Evolutionary conservation across 2,329 filamentous ascomycete species (phyloP), one percentile per base, ranked within the genome.

Genomic region (Fusarium caatingaense): DNA sequence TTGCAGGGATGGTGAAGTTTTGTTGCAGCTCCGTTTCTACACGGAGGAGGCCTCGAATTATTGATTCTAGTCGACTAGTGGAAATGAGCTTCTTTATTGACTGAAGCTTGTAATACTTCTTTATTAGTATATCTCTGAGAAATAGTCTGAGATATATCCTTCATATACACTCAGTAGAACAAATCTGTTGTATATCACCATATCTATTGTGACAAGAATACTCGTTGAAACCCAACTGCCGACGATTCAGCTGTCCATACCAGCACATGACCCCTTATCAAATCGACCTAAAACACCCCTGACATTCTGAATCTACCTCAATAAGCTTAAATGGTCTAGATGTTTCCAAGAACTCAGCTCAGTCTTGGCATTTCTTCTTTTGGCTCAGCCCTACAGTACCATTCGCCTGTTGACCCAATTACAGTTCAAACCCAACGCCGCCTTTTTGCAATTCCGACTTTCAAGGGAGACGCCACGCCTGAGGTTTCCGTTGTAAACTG

Each of bases 281-380:
- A 45, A 45, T 37, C n/a, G 18, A 28, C 18, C 23, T 32, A 18
- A 27, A 47, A 18, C 11, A 63, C 21, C 51, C 60, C 56, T 54
- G 18, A 28, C 21, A 28, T 28, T 28, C 28, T 13, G 11, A 25
- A 8, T 20, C 40, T 23, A 25, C 18, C 47, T 51, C 27, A 30
- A 41, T 56, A 64, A 68, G 65, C 65, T 68, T 68, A 68, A 68
- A 64, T 55, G 56, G 66, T 56, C 48, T 59, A 63, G 63, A 54
- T 40, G 50, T 28, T 62, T 62, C 61, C 18, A 56, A 50, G 47
- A 23, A 10, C 18, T 62, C 65, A 68, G 65, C 59, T 68, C 47
- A 28, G 32, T 41, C 60, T 68, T 68, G 64, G 58, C 65, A 60
- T 34, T 28, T 28, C 59, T 48, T 20, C 27, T 51, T 66, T 44